Evolutionary conservation across 495 filamentous ascomycete species (phyloP).

Genomic region (Daldinia decipiens): DNA sequence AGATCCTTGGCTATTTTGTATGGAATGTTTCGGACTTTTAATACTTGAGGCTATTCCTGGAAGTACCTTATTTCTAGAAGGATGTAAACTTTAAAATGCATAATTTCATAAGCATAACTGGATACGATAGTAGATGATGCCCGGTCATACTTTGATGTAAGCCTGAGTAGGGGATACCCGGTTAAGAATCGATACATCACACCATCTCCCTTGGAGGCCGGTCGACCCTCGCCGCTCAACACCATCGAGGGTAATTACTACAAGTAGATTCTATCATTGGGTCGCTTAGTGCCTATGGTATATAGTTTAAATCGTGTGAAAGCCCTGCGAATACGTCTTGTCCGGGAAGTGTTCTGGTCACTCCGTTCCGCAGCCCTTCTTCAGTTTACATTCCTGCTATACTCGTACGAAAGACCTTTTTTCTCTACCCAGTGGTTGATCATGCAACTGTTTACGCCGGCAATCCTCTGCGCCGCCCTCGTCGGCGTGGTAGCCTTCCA

Average conservation of each 20-base stretch:
- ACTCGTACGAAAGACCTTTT: conserved; percentile 7
- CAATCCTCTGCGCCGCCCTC: conserved; percentile 39
- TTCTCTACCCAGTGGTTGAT: conserved; percentile 16
- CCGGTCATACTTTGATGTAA: conserved; percentile 38
- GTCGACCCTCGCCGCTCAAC: conserved; percentile 8
- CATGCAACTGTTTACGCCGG: conserved; percentile 43
- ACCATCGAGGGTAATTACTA: conserved; percentile 34
- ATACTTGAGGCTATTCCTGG: conserved; percentile 15
- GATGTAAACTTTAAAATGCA: conserved; percentile 32
- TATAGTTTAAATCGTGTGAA: conserved; percentile 44
- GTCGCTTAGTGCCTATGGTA: conserved; percentile 9
- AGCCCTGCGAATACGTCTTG: conserved; percentile 29
- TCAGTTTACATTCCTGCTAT: conserved; percentile 12
- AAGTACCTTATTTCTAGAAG: conserved; percentile 28
- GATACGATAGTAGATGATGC: conserved; percentile 27
- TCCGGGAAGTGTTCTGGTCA: conserved; percentile 26
- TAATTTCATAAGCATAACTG: conserved; percentile 27
- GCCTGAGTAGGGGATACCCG: conserved; percentile 29
- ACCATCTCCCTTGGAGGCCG: conserved; percentile 32
- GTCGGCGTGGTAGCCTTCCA: conserved; percentile 42
- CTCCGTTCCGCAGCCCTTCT: conserved; percentile 17
- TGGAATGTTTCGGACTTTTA: conserved; percentile 32
- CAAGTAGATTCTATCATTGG: conserved; percentile 26
- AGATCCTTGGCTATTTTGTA: conserved; percentile 13
- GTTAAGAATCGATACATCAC: conserved; percentile 24